Conservation (phyloP, 192 early-diverging fungal genomes). For the Jimgerdemannia lactiflua region DNA sequence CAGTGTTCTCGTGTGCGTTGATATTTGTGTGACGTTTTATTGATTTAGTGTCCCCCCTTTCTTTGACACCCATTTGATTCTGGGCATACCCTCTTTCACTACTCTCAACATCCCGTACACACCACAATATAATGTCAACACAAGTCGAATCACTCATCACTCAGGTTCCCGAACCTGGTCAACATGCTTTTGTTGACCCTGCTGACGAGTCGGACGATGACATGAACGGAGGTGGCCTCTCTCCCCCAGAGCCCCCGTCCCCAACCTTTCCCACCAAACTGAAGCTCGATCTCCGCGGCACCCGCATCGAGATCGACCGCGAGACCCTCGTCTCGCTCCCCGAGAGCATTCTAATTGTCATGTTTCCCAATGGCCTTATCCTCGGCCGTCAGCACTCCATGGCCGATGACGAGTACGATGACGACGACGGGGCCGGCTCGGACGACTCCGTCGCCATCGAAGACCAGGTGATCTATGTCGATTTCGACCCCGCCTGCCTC, state of each 20-base stretch:
- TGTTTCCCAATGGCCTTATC: conserved; percentile 61
- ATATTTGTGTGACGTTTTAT: background rate
- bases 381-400: conserved; percentile 28
- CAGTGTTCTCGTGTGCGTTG: background rate
- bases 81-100: background rate
- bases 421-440: conserved; percentile 24
- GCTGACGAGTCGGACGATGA: conserved; percentile 14
- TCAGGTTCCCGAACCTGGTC: conserved; percentile 9
- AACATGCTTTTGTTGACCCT: conserved; percentile 31
- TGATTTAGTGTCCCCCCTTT: too few relatives aligned
- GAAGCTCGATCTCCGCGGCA: conserved; percentile 55
- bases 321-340: conserved; percentile 54
- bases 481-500: conserved; percentile 53
- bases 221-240: background rate
- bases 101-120: background rate
- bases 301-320: conserved; percentile 50
- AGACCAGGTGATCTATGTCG: conserved; percentile 50
- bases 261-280: conserved; percentile 44
- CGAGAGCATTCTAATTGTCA: conserved; percentile 57
- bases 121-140: background rate
- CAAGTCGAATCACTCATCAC: background rate
- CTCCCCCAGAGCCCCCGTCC: conserved; percentile 25
- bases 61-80: too few relatives aligned
- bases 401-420: conserved; percentile 27
- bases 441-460: conserved; percentile 37